Percentiles rank a stretch among this genome's conserved stretches.
phyloP scores from a whole-genome alignment of 139 green algal genomes.

The Picochlorum sp. region DNA sequence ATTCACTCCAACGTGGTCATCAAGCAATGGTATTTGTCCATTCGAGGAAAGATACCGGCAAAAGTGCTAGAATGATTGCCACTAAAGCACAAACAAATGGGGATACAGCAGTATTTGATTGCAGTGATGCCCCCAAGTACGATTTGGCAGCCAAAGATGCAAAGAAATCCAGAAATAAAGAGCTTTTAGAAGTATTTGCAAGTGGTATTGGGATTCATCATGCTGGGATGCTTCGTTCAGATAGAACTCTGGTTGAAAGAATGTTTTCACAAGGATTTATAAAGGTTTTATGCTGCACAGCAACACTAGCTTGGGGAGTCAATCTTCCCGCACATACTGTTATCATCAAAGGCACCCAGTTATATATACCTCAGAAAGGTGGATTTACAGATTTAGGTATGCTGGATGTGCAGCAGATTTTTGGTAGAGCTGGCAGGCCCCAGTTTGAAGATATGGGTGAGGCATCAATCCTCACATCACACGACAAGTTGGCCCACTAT shows the following conservation, averaged over 20 bases:
- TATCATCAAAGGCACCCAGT: slow-evolving; percentile 97
- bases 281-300: slow-evolving; percentile 91
- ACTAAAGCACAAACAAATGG: slow-evolving; percentile 41
- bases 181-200: slow-evolving; percentile 79
- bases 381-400: slow-evolving; percentile 88
- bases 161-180: slow-evolving; percentile 74
- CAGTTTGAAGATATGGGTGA: slow-evolving; percentile 69
- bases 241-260: slow-evolving; percentile 85
- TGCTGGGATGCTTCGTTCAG: slow-evolving; percentile 91
- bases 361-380: slow-evolving; percentile 91
- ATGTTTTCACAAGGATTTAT: slow-evolving; percentile 78
- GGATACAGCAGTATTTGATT: slow-evolving; percentile 58
- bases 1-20: slow-evolving; percentile 71
- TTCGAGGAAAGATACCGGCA: slow-evolving; percentile 91
- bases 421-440: slow-evolving; percentile 88
- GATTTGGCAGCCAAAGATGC: slow-evolving; percentile 59
- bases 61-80: slow-evolving; percentile 74
- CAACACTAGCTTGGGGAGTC: slow-evolving; percentile 96
- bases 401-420: slow-evolving; percentile 99
- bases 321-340: slow-evolving; percentile 96
- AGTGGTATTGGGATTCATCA: slow-evolving; percentile 90
- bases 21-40: slow-evolving; percentile 99
- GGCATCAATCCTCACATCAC: slow-evolving; percentile 78
- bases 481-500: slow-evolving; percentile 94
- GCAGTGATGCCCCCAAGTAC: slow-evolving; percentile 19